Evolutionary conservation across 495 filamentous ascomycete genomes (phyloP).

Genomic region (Aspergillus sclerotiicarbonarius): DNA sequence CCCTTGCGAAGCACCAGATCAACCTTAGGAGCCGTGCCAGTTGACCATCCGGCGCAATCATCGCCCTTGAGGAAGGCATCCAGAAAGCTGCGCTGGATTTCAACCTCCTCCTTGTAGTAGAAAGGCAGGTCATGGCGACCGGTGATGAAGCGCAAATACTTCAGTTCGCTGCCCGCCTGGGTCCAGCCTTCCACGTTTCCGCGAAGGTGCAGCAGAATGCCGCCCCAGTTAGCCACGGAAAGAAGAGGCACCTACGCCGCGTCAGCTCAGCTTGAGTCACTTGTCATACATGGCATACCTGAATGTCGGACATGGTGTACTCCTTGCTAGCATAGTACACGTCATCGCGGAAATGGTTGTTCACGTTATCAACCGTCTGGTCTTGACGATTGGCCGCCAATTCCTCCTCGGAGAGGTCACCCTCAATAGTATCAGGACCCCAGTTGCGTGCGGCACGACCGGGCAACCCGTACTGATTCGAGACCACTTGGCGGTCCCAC

Average conservation of each 20-base stretch:
- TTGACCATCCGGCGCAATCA: conserved; percentile 57
- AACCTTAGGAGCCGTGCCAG: conserved; percentile 56
- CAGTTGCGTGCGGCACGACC: conserved; percentile 34
- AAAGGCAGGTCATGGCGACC: conserved; percentile 71
- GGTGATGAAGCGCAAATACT: conserved; percentile 65
- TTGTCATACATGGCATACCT: conserved; percentile 30
- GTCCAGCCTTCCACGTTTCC: conserved; percentile 65
- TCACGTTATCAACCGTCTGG: conserved; percentile 57
- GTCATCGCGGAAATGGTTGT: conserved; percentile 55
- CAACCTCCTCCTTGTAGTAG: conserved; percentile 64
- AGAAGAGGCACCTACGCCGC: conserved; percentile 54
- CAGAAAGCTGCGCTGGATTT: conserved; percentile 62
- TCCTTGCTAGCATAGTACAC: conserved; percentile 59
- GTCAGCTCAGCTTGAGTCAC: neutral
- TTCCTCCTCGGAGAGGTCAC: conserved; percentile 54
- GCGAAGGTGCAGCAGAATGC: conserved; percentile 59
- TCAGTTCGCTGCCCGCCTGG: conserved; percentile 57
- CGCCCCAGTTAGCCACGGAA: conserved; percentile 65
- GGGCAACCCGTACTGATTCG: conserved; percentile 61
- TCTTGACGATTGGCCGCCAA: conserved; percentile 60
- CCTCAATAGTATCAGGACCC: conserved; percentile 60
- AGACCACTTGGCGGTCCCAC: conserved; percentile 62
- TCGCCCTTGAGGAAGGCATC: conserved; percentile 66
- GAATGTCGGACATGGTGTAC: conserved; percentile 59
- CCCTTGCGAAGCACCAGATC: conserved; percentile 59